Percentiles rank a stretch among this genome's conserved stretches.
Evolutionary conservation across 768 basidiomycete genomes (phyloP).

Genomic region (Tricholoma sp.): DNA sequence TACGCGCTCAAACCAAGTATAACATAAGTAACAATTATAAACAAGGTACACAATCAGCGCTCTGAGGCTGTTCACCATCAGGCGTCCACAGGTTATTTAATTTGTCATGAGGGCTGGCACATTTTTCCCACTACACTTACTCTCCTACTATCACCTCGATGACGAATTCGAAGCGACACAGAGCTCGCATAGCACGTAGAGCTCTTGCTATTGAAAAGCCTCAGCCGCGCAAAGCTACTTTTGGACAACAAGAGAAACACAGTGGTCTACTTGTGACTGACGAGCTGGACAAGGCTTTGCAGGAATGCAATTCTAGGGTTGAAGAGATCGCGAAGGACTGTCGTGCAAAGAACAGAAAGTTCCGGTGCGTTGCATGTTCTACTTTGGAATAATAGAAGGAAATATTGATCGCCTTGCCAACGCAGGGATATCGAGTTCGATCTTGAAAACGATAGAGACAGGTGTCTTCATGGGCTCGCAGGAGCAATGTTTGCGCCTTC

Average conservation of each 20-base stretch:
- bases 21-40: too few relatives aligned
- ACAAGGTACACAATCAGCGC: too few relatives aligned
- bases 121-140: not conserved
- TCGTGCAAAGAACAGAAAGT: constrained; percentile 42
- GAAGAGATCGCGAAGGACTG: constrained; percentile 41
- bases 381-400: not conserved
- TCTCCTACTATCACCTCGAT: not conserved
- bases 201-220: not conserved
- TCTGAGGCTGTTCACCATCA: too few relatives aligned
- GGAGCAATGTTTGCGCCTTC: constrained; percentile 22
- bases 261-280: constrained; percentile 36
- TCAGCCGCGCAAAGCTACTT: not conserved
- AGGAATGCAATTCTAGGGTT: constrained; percentile 41
- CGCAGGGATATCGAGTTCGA: constrained; percentile 54
- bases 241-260: constrained; percentile 1
- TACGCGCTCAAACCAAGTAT: too few relatives aligned
- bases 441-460: constrained; percentile 33
- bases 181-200: not conserved
- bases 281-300: constrained; percentile 40
- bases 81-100: too few relatives aligned
- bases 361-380: constrained; percentile 31
- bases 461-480: constrained; percentile 35
- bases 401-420: not conserved
- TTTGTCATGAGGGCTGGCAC: too few relatives aligned
- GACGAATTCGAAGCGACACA: not conserved